Percentiles rank a stretch among this genome's conserved stretches.
Evolutionary conservation across 2,329 filamentous ascomycete genomes (phyloP).

Genomic region (Cytospora piceae): DNA sequence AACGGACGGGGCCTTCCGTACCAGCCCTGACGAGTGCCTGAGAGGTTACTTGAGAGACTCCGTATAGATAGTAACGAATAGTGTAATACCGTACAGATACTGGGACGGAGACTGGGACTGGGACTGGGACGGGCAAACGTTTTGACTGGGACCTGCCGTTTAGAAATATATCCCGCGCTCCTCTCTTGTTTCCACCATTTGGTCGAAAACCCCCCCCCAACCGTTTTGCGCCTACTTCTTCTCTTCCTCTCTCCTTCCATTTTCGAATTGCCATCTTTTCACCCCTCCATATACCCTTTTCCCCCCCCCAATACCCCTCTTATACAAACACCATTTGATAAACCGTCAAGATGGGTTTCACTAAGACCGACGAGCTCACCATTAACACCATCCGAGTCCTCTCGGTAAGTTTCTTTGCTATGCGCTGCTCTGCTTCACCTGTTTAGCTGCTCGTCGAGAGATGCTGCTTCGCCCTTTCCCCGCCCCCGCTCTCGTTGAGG

Average conservation of each 20-base stretch:
- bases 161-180: slow-evolving; percentile 1
- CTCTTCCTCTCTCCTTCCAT: slow-evolving; percentile 32
- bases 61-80: too few species aligned
- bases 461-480: background rate
- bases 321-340: slow-evolving; percentile 11
- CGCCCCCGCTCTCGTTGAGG: background rate
- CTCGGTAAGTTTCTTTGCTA: slow-evolving; percentile 69
- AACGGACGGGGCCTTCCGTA: background rate
- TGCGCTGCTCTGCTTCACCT: background rate
- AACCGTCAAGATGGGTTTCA: slow-evolving; percentile 75
- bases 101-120: background rate
- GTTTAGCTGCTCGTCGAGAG: background rate
- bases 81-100: too few species aligned
- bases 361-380: slow-evolving; percentile 83
- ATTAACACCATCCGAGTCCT: slow-evolving; percentile 98
- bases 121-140: background rate
- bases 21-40: too few species aligned
- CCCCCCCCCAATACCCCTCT: slow-evolving; percentile 1
- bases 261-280: slow-evolving; percentile 8
- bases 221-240: slow-evolving; percentile 14
- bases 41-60: background rate
- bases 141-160: background rate
- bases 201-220: background rate
- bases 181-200: background rate
- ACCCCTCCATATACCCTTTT: slow-evolving; percentile 22